These are phyloP conservation scores for Tetrahymena thermophila DNA, from an alignment of 73 alveolate species.

Conservation along the genomic window DNA sequence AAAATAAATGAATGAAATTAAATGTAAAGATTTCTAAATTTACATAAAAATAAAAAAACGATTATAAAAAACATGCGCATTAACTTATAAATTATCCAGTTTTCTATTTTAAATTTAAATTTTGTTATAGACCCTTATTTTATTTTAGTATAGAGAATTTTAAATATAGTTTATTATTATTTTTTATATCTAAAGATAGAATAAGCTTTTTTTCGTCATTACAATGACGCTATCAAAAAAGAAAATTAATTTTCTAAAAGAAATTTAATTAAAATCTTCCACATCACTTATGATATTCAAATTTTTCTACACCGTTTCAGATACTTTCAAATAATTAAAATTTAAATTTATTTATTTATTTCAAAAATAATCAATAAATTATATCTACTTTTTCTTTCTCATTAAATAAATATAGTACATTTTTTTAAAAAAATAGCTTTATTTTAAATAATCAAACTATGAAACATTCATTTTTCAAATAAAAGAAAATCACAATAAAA, in stretches of 20 bases:
- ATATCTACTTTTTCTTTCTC: not conserved
- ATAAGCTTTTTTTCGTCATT: not conserved
- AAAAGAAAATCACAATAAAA: too few species aligned
- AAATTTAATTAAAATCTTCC: not conserved
- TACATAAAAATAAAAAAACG: not conserved
- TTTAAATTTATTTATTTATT: too few species aligned
- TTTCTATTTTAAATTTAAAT: not conserved
- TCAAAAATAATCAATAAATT: not conserved
- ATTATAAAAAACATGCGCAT: not conserved
- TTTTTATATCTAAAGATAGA: not conserved
- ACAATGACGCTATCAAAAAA: not conserved
- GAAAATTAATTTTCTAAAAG: not conserved
- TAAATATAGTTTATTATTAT: not conserved
- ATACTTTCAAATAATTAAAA: too few species aligned
- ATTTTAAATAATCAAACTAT: too few species aligned
- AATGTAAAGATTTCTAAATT: not conserved
- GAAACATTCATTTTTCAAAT: not conserved
- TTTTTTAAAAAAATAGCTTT: too few species aligned
- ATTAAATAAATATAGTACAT: too few species aligned
- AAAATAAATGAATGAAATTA: not conserved
- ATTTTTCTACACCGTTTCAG: not conserved
- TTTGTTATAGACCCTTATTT: not conserved
- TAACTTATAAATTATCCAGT: not conserved
- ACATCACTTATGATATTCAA: not conserved
- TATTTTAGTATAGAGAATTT: not conserved